Conservation (phyloP, 495 filamentous ascomycete species). For the Neurospora tetrasperma region DNA sequence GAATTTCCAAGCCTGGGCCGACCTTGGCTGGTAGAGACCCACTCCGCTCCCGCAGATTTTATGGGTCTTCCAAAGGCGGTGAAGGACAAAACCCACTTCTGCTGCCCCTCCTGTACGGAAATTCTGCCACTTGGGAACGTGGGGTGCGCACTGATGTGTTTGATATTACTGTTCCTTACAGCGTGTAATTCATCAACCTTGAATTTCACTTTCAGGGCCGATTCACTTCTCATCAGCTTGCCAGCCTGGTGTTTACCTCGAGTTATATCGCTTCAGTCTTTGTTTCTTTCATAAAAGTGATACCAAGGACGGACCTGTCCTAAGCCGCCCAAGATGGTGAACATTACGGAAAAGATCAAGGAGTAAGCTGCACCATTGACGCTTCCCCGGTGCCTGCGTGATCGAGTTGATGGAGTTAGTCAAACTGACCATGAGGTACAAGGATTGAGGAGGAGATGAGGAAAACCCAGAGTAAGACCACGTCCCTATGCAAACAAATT, state of each 20-base stretch:
- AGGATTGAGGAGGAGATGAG: slow-evolving; percentile 99
- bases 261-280: slow-evolving; percentile 2
- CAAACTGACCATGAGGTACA: slow-evolving; percentile 28
- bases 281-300: not conserved
- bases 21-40: not conserved
- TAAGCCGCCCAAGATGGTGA: slow-evolving; percentile 73
- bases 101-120: slow-evolving; percentile 16
- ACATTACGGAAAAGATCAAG: slow-evolving; percentile 99
- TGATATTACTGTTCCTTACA: not conserved
- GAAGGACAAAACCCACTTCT: slow-evolving; percentile 1
- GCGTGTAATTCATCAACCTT: slow-evolving; percentile 4
- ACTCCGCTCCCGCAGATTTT: not conserved
- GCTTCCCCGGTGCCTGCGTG: not conserved
- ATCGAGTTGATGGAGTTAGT: not conserved
- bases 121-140: slow-evolving; percentile 25
- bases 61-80: slow-evolving; percentile 9
- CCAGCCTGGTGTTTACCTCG: not conserved
- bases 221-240: not conserved
- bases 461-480: slow-evolving; percentile 78
- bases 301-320: slow-evolving; percentile 6
- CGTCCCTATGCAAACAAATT: not conserved
- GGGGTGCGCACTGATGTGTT: slow-evolving; percentile 13
- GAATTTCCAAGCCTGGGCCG: not conserved
- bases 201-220: not conserved
- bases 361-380: slow-evolving; percentile 48